Percentiles rank a stretch among this genome's conserved stretches.
These are phyloP conservation scores for Boletus reticulatus DNA, from an alignment of 768 basidiomycete genomes.

Conservation along the genomic window DNA sequence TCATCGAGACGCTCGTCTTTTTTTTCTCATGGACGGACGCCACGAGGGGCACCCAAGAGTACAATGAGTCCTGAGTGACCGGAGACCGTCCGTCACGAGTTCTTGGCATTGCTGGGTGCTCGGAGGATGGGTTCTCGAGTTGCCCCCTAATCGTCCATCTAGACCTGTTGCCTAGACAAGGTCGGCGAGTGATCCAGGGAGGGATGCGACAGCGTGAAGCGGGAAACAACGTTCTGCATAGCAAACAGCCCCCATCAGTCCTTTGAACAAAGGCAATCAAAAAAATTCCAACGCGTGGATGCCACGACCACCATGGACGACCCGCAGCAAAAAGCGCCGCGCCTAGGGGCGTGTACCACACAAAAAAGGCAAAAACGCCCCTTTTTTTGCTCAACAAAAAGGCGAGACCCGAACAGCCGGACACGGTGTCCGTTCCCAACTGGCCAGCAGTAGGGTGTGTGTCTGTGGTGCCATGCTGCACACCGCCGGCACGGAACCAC, in stretches of 20 bases:
- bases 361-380: slow-evolving; percentile 72
- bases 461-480: background rate
- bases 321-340: slow-evolving; percentile 73
- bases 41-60: too few relatives aligned
- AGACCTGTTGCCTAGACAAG: background rate
- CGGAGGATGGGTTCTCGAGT: too few relatives aligned
- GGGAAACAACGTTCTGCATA: slow-evolving; percentile 9
- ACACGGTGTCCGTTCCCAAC: slow-evolving; percentile 55
- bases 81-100: background rate
- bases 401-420: slow-evolving; percentile 76
- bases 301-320: slow-evolving; percentile 56
- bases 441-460: slow-evolving; percentile 55
- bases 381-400: slow-evolving; percentile 53
- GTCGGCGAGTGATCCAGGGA: background rate
- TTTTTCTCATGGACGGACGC: background rate
- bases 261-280: background rate
- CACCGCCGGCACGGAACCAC: slow-evolving; percentile 20
- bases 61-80: too few relatives aligned
- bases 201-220: background rate
- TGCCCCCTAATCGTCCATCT: too few relatives aligned
- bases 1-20: background rate
- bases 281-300: slow-evolving; percentile 19
- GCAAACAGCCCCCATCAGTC: background rate
- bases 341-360: slow-evolving; percentile 52
- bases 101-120: background rate